Percentiles rank a stretch among this genome's conserved stretches.
These are phyloP conservation scores for Pisolithus tinctorius DNA, from an alignment of 768 basidiomycete genomes.

Conservation along the genomic window DNA sequence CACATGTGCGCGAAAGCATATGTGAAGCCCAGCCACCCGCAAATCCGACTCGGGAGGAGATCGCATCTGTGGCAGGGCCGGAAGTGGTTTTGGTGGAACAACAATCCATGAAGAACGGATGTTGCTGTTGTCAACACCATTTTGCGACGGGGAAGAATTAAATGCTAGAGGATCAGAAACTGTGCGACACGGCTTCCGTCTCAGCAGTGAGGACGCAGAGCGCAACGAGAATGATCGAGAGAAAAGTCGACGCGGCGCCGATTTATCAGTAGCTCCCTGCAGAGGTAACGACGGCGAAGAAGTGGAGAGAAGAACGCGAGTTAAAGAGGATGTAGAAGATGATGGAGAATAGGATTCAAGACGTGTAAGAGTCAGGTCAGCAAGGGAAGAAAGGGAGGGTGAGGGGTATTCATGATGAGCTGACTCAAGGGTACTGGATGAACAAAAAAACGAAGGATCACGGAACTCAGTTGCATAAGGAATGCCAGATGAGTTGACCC, in stretches of 20 bases:
- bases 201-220: conserved; percentile 20
- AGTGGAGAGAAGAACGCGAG: conserved; percentile 12
- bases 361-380: conserved; percentile 1
- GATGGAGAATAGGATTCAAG: conserved; percentile 3
- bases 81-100: conserved; percentile 13
- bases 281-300: background rate
- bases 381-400: conserved; percentile 1
- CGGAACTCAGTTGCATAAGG: conserved; percentile 25
- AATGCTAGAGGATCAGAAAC: background rate
- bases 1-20: conserved; percentile 13
- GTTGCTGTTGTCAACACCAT: background rate
- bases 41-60: background rate
- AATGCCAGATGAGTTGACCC: conserved; percentile 24
- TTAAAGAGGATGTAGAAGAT: conserved; percentile 21
- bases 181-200: conserved; percentile 10
- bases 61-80: conserved; percentile 7
- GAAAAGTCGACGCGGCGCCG: conserved; percentile 9
- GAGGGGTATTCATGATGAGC: background rate
- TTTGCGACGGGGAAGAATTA: conserved; percentile 1
- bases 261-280: conserved; percentile 2
- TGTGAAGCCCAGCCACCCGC: conserved; percentile 18
- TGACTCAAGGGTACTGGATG: background rate
- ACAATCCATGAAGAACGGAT: conserved; percentile 4
- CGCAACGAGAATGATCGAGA: conserved; percentile 11
- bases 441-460: conserved; percentile 17